A percentile compares a stretch with the other conserved stretches of the same genome.
These are phyloP conservation scores for Tetracentron sinense DNA, from an alignment of 164 flowering plant genomes.

Conservation along the genomic window DNA sequence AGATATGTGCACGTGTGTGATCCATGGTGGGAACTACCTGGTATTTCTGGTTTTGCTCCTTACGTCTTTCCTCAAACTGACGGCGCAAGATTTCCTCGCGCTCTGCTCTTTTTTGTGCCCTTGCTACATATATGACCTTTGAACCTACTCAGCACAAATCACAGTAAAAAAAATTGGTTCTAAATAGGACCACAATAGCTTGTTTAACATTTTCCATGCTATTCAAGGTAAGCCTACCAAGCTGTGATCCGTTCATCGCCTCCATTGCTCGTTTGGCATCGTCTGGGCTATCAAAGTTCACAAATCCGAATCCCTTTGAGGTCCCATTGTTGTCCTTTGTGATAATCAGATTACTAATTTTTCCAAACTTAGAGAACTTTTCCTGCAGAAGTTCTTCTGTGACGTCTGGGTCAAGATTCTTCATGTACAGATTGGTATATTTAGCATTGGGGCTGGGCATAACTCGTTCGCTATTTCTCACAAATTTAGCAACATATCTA, in stretches of 20 bases:
- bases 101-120: slow-evolving; percentile 87
- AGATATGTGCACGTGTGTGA: no score
- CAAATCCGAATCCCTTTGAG: slow-evolving; percentile 92
- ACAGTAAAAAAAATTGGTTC: background rate
- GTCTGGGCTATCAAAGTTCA: slow-evolving; percentile 69
- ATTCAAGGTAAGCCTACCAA: slow-evolving; percentile 40
- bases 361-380: slow-evolving; percentile 73
- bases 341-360: slow-evolving; percentile 49
- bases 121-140: slow-evolving; percentile 66
- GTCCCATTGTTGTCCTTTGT: slow-evolving; percentile 57
- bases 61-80: slow-evolving; percentile 70
- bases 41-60: slow-evolving; percentile 53
- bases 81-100: slow-evolving; percentile 60
- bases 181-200: background rate
- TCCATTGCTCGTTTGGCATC: slow-evolving; percentile 71
- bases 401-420: slow-evolving; percentile 64
- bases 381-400: slow-evolving; percentile 55
- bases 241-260: slow-evolving; percentile 58
- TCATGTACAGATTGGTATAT: slow-evolving; percentile 75
- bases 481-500: slow-evolving; percentile 68
- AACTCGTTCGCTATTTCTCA: slow-evolving; percentile 57
- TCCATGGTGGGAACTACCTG: slow-evolving; percentile 35
- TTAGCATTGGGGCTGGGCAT: slow-evolving; percentile 45
- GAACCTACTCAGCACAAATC: slow-evolving; percentile 43
- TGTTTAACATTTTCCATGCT: background rate